Conservation (phyloP, 1,284 basidiomycete genomes). For the Takashimella tepidaria region DNA sequence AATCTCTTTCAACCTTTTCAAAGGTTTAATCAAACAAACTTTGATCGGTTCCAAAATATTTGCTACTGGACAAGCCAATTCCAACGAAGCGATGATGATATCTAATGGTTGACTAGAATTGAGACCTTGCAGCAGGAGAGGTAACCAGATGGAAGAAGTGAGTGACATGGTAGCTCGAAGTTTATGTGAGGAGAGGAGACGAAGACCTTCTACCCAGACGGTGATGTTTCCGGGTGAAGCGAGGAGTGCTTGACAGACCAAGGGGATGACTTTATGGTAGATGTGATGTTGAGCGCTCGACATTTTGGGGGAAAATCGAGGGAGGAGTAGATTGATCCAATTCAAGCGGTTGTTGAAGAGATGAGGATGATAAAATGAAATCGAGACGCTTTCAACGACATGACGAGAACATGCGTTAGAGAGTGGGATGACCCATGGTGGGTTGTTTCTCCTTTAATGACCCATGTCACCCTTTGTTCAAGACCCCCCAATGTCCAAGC, state of each 20-base stretch:
- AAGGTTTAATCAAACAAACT: conserved; percentile 31
- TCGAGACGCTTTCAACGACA: too few relatives aligned
- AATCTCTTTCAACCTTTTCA: conserved; percentile 3
- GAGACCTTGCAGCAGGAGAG: conserved; percentile 29
- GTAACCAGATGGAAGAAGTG: conserved; percentile 36
- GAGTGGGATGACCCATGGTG: too few relatives aligned
- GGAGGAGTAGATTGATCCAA: too few relatives aligned
- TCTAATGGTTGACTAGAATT: conserved; percentile 13
- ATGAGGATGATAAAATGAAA: too few relatives aligned
- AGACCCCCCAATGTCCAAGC: too few relatives aligned
- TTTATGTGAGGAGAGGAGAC: conserved; percentile 25
- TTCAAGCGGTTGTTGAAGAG: too few relatives aligned
- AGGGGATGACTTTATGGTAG: conserved; percentile 32
- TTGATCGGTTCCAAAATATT: conserved; percentile 32
- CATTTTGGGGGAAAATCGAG: too few relatives aligned
- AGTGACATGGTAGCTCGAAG: conserved; percentile 21
- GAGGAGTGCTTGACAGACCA: conserved; percentile 33
- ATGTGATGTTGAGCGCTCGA: conserved; percentile 26
- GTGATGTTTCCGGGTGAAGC: conserved; percentile 21
- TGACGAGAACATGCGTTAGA: too few relatives aligned
- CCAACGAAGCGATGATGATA: conserved; percentile 23
- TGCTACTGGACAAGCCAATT: conserved; percentile 18
- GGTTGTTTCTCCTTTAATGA: too few relatives aligned
- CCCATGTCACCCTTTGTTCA: too few relatives aligned
- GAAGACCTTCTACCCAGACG: conserved; percentile 33